Conservation (phyloP, 2,329 filamentous ascomycete genomes). For the Fusarium sp. region DNA sequence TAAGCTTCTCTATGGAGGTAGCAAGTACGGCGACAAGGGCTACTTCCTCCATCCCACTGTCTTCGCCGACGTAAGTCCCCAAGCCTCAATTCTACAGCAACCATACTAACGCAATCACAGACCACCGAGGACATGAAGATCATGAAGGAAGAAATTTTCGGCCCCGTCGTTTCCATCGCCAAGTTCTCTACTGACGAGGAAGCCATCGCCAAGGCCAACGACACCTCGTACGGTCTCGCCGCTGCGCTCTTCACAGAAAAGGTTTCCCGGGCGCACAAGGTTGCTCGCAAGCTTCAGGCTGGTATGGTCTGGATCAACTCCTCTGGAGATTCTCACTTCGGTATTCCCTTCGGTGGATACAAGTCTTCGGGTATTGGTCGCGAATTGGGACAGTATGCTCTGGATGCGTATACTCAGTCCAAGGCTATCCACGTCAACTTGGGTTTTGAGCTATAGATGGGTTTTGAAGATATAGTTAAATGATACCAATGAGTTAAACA, state of each 20-base stretch:
- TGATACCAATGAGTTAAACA: slow-evolving; percentile 20
- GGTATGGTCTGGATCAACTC: slow-evolving; percentile 59
- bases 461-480: background rate
- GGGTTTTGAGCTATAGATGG: slow-evolving; percentile 27
- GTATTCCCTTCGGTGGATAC: slow-evolving; percentile 48
- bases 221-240: slow-evolving; percentile 66
- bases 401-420: slow-evolving; percentile 46
- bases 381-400: slow-evolving; percentile 44
- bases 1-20: slow-evolving; percentile 59
- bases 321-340: slow-evolving; percentile 44
- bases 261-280: slow-evolving; percentile 54
- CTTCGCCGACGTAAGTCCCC: slow-evolving; percentile 44
- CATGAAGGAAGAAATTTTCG: slow-evolving; percentile 50
- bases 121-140: slow-evolving; percentile 46
- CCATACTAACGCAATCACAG: slow-evolving; percentile 25
- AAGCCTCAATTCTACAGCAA: slow-evolving; percentile 29
- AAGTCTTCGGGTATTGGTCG: slow-evolving; percentile 44
- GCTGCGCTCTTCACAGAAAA: slow-evolving; percentile 67
- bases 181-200: slow-evolving; percentile 44
- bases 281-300: slow-evolving; percentile 64
- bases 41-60: slow-evolving; percentile 47
- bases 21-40: slow-evolving; percentile 41
- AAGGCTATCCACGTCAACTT: slow-evolving; percentile 46
- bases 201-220: slow-evolving; percentile 46
- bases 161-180: slow-evolving; percentile 46